Percentiles rank a stretch among this genome's conserved stretches.
Conservation (phyloP, 495 filamentous ascomycete species). For the Cercophora newfieldiana region DNA sequence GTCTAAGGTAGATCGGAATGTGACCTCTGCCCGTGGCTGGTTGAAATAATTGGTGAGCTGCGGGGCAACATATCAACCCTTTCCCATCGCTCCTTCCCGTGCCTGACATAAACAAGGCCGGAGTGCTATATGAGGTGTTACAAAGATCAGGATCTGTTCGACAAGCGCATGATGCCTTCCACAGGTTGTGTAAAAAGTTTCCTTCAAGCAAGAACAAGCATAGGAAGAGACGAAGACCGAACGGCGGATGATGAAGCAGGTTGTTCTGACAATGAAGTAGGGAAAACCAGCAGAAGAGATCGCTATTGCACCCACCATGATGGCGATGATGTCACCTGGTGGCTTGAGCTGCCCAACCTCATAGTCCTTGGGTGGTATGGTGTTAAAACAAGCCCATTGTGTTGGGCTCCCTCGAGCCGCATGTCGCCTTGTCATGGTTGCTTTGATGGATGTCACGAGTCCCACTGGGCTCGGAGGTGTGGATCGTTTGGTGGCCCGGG, state of each 20-base stretch:
- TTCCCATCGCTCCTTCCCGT: not conserved
- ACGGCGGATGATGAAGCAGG: too few relatives aligned
- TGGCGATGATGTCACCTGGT: not conserved
- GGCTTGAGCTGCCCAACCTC: not conserved
- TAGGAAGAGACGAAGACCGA: too few relatives aligned
- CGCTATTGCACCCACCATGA: too few relatives aligned
- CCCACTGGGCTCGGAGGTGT: not conserved
- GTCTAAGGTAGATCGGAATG: too few relatives aligned
- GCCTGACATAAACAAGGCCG: too few relatives aligned
- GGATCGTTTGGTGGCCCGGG: not conserved
- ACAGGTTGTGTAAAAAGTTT: too few relatives aligned
- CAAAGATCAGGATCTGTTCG: too few relatives aligned
- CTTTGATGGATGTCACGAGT: not conserved
- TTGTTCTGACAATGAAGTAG: not conserved
- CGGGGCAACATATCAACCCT: not conserved
- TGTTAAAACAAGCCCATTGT: not conserved
- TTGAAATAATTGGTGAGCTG: too few relatives aligned
- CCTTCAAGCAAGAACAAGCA: too few relatives aligned
- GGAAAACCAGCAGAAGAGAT: not conserved
- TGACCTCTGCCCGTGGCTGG: too few relatives aligned
- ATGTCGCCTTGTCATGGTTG: not conserved
- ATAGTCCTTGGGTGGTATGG: not conserved
- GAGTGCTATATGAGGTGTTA: too few relatives aligned
- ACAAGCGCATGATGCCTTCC: too few relatives aligned
- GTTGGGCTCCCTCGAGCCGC: not conserved